Base-by-base conservation (phyloP, 176 grass and related monocot genomes). In the Olyra latifolia region DNA sequence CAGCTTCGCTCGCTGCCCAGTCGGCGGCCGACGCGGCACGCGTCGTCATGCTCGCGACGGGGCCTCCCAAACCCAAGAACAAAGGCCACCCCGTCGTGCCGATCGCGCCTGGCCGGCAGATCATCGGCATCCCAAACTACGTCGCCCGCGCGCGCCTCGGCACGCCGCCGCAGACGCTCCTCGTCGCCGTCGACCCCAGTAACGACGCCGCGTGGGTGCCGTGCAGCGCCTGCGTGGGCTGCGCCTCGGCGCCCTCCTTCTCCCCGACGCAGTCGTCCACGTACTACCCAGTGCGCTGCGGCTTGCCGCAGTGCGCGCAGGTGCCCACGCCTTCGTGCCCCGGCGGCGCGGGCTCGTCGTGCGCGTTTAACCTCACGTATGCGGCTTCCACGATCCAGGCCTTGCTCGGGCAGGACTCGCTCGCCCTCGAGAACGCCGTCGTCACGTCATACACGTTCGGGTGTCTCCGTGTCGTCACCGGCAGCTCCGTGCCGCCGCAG, bases 171-270 rank as follows among this genome's bases (percentile, higher is more conserved):
- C 94, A 97, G 87, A 3, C 58, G 23, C 72, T 97, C 24, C 88
- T 93, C 50, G 55, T 93, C 11, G 94, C 94, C 80, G 79, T 97
- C 74, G 94, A 97, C 80, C 92, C 88, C 55, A 97, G 91, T 83
- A 93, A 85, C 62, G 94, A 91, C 58, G 88, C 86, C 4, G 83
- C 94, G 10, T 97, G 94, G 94, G 75, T 93, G 39, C 94, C 94
- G 0, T 97, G 94, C 76, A 20, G 44, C 70, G 87, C 66, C 50
- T 97, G 94, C 82, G 19, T 17, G 1, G 91, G 91, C 56, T 97
- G 91, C 74, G 54, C 71, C 14, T 12, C 80, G n/a, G 27, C 80
- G 1, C 69, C 86, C 15, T 69, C 72, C 2, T 93, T 97, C 81
- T 48, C 79, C 60, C 78, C 88, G 27, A 29, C 83, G 27, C 58